Evolutionary conservation across 2,329 filamentous ascomycete species (phyloP), one percentile per base, ranked within the genome.

Genomic region (Mycosphaerella sp.): DNA sequence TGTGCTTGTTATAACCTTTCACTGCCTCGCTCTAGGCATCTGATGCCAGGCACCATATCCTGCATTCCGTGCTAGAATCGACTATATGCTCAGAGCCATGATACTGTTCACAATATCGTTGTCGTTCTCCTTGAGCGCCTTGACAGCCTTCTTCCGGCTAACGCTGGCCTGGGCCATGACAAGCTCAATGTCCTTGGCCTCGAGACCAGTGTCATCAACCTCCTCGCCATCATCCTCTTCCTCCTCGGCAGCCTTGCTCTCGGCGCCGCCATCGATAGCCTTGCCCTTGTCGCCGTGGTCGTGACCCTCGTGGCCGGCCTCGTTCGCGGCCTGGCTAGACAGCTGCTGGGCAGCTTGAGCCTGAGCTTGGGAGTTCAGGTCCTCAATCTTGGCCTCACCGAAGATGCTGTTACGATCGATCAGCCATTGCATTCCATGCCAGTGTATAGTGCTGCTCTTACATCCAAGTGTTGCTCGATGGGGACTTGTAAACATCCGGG

Each of bases 71-170:
- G 25, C 16, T 30, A 30, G 14, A 21, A 8, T 10, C 5, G 27
- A 21, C 53, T 59, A 78, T 76, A 77, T 77, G 68, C 75, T 78
- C 59, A 98, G 78, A 64, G 91, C 90, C 93, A 98, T 98, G 78
- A 98, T 98, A 66, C 93, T 96, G 81, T 98, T 98, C 79, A 98
- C 93, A 77, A 98, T 98, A 72, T 98, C 93, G 69, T 97, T 96
- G 77, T 97, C 91, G 71, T 98, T 98, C 79, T 97, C 93, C 79
- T 89, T 90, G 70, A 98, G 81, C 51, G 94, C 93, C 79, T 97
- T 98, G 78, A 98, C 83, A 56, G 93, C 93, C 84, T 97, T 97
- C 79, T 95, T 96, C 73, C 93, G 83, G 65, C 89, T 95, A 66
- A 98, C 94, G 68, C 79, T 93, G 66, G 93, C 93, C 77, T 98